phyloP scores from a whole-genome alignment of 352 stramenopile genomes.

The Peronospora destructor region DNA sequence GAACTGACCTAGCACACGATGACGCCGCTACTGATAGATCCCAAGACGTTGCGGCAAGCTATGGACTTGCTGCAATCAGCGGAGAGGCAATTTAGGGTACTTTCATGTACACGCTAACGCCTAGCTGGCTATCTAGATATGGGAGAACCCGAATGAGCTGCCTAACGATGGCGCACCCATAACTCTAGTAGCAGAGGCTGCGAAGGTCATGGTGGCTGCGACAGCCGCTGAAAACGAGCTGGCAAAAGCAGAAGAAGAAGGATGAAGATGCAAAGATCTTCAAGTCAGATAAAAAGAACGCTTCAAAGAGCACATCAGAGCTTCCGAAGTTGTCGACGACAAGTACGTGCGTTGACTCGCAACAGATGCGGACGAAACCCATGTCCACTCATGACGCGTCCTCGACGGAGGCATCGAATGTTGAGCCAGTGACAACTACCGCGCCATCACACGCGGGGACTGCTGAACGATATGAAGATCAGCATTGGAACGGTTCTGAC shows the following conservation, averaged over 20 bases:
- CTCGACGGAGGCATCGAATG: slow-evolving; percentile 1
- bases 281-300: too few species aligned
- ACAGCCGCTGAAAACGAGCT: slow-evolving; percentile 27
- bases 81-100: too few species aligned
- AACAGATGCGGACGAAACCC: too few species aligned
- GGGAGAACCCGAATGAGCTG: too few species aligned
- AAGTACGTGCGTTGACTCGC: too few species aligned
- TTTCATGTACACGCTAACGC: not conserved
- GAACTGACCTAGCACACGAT: slow-evolving; percentile 46
- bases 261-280: not conserved
- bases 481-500: slow-evolving; percentile 36
- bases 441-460: slow-evolving; percentile 24
- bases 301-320: too few species aligned
- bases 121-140: slow-evolving; percentile 15
- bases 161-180: not conserved
- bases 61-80: slow-evolving; percentile 40
- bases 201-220: slow-evolving; percentile 30
- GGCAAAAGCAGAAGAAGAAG: slow-evolving; percentile 18
- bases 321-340: too few species aligned
- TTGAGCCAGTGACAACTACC: slow-evolving; percentile 2
- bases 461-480: slow-evolving; percentile 28
- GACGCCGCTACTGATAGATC: slow-evolving; percentile 40
- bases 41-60: slow-evolving; percentile 46
- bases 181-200: slow-evolving; percentile 16
- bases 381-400: not conserved